Evolutionary conservation across 2,329 filamentous ascomycete genomes (phyloP).

Genomic region (Cryphonectria japonica): DNA sequence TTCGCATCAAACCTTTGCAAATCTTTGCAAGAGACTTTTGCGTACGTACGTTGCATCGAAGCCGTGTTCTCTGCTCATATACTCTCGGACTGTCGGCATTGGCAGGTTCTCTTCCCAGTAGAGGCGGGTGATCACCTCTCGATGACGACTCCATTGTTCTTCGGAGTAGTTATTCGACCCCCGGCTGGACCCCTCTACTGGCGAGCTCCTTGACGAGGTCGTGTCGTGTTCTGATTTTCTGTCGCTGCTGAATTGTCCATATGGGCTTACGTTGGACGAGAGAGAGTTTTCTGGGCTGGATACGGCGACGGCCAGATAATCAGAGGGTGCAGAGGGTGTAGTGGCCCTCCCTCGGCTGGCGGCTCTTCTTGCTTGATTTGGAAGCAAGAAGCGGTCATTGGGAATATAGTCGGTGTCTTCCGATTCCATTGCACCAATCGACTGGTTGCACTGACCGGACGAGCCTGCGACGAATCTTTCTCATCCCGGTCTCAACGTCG

Average conservation of each 20-base stretch:
- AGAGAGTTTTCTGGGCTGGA: not conserved
- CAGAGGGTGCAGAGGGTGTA: not conserved
- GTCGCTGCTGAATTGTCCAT: not conserved
- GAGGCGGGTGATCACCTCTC: not conserved
- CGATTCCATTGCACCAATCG: not conserved
- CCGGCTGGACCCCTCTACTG: not conserved
- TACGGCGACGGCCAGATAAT: not conserved
- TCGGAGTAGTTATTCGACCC: not conserved
- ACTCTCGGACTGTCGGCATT: constrained; percentile 13
- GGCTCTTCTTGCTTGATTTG: not conserved
- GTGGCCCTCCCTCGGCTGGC: not conserved
- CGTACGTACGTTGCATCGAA: constrained; percentile 10
- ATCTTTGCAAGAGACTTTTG: not conserved
- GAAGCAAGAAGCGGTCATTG: not conserved
- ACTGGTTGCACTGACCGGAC: not conserved
- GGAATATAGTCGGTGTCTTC: not conserved
- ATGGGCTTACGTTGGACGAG: not conserved
- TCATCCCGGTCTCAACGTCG: not conserved
- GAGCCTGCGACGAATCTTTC: not conserved
- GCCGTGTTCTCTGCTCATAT: not conserved
- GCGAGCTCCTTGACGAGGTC: not conserved
- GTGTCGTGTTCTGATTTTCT: not conserved
- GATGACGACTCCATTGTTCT: constrained; percentile 8
- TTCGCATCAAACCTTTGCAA: not conserved
- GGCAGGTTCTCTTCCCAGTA: constrained; percentile 12